Base-by-base conservation (phyloP, 192 early-diverging fungal genomes). In the Entomortierella beljakovae region DNA sequence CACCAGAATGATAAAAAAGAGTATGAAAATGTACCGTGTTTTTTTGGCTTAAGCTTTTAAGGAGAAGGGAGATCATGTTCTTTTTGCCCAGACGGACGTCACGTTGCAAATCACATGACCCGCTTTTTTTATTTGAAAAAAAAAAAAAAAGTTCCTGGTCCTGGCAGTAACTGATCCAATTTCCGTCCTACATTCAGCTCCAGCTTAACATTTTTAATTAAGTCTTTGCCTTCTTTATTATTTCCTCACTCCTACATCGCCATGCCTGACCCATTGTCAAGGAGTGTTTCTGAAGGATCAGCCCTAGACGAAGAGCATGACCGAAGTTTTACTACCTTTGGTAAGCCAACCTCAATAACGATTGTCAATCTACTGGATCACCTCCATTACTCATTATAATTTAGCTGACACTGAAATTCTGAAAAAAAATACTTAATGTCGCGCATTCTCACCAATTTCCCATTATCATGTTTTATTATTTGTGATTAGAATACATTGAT, bases 401-500 rank as follows among this genome's bases (percentile, higher is more conserved):
- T n/a, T 25, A 23, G 3, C 23, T 9, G 23, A 52, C 29, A 22
- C 46, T 31, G 20, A 49, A 9, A 29, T 49, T 43, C 25, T 18
- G 2, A 25, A 20, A 20, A 13, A 22, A 4, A 48, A n/a, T 23
- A 25, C 25, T 26, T 34, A 26, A 3, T 35, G 4, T 1, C n/a
- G 1, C 5, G 6, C 32, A n/a, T 51, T n/a, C 8, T 3, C 2
- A 1, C 61, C 31, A 42, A 33, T 53, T 35, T 61, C 33, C 34
- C 6, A 48, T 4, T 50, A 7, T 32, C 38, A 16, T 18, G 29
- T 31, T 31, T n/a, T n/a, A n/a, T n/a, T n/a, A n/a, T n/a, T n/a
- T n/a, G n/a, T n/a, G n/a, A n/a, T n/a, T 73, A 56, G 87, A 86
- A 38, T 79, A 85, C 50, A 71, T 86, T 61, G 87, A 88, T 76